Evolutionary conservation across 371 early-diverging fungal genomes (phyloP).

Genomic region (Mortierella sp.): DNA sequence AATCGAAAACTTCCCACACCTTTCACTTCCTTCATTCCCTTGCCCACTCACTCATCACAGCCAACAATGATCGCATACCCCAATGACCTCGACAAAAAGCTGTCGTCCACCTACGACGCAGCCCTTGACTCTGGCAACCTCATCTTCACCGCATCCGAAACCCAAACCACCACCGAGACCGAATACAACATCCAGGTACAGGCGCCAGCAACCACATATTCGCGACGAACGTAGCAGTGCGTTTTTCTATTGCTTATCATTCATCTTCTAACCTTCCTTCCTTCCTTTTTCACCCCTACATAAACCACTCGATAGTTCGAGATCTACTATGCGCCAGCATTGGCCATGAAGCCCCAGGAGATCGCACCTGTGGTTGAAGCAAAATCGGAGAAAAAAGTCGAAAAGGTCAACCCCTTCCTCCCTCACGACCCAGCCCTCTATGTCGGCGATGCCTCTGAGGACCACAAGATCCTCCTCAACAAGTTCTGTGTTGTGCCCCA

Average conservation of each 20-base stretch:
- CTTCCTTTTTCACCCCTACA: neutral
- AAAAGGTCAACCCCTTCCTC: constrained; percentile 75
- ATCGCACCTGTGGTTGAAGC: constrained; percentile 41
- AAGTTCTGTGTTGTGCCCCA: constrained; percentile 80
- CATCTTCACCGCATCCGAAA: constrained; percentile 42
- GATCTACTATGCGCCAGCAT: constrained; percentile 64
- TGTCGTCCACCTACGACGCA: constrained; percentile 19
- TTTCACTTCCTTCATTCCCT: neutral
- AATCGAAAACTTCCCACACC: neutral
- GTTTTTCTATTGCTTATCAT: neutral
- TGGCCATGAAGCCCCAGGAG: constrained; percentile 63
- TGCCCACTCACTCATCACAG: neutral
- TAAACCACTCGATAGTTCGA: constrained; percentile 57
- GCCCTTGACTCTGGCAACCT: constrained; percentile 28
- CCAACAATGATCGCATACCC: constrained; percentile 15
- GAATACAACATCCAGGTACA: constrained; percentile 32
- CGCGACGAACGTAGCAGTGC: neutral
- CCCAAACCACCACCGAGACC: constrained; percentile 30
- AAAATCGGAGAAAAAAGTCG: constrained; percentile 24
- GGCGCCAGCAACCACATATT: neutral
- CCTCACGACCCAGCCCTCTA: constrained; percentile 72
- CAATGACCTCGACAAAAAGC: constrained; percentile 15
- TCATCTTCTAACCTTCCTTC: neutral
- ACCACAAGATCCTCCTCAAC: constrained; percentile 77
- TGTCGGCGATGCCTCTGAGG: constrained; percentile 65